A percentile compares a stretch with the other conserved stretches of the same genome.
These are phyloP conservation scores for Cryptosporidium ubiquitum DNA, from an alignment of 169 alveolate genomes.

Conservation along the genomic window DNA sequence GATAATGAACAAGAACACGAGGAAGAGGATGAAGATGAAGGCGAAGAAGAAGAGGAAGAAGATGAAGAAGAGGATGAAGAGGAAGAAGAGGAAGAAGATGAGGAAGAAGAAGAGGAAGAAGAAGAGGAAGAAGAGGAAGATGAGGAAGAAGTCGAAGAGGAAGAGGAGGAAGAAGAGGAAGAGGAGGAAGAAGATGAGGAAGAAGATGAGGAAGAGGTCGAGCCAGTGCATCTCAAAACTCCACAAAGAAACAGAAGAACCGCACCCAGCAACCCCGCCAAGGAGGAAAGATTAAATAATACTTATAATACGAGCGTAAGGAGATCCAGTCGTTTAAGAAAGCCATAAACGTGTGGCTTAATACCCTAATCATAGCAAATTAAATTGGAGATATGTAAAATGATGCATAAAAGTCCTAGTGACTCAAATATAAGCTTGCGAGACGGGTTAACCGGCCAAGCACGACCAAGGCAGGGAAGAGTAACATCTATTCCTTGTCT, in stretches of 20 bases:
- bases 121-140: slow-evolving; percentile 49
- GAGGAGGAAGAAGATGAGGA: slow-evolving; percentile 52
- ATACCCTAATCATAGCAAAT: background rate
- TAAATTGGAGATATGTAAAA: background rate
- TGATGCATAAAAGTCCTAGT: no score
- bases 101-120: slow-evolving; percentile 35
- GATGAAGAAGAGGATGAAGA: slow-evolving; percentile 33
- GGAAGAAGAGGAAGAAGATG: slow-evolving; percentile 17
- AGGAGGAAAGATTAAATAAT: slow-evolving; percentile 38
- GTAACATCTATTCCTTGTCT: background rate
- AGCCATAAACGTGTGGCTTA: background rate
- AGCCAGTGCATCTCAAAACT: slow-evolving; percentile 10
- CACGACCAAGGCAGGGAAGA: background rate
- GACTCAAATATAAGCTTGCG: no score
- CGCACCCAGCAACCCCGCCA: background rate
- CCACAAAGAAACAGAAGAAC: slow-evolving; percentile 26
- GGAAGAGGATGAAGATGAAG: background rate
- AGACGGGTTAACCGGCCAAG: background rate
- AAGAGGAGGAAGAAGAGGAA: slow-evolving; percentile 38
- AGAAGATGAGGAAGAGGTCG: background rate
- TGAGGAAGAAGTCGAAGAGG: slow-evolving; percentile 47
- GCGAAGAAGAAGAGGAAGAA: slow-evolving; percentile 28
- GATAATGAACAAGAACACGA: background rate
- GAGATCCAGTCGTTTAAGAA: slow-evolving; percentile 39
- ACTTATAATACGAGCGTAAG: slow-evolving; percentile 63